These are phyloP conservation scores for Fusarium buharicum DNA, from an alignment of 2,329 filamentous ascomycete species.

Conservation along the genomic window DNA sequence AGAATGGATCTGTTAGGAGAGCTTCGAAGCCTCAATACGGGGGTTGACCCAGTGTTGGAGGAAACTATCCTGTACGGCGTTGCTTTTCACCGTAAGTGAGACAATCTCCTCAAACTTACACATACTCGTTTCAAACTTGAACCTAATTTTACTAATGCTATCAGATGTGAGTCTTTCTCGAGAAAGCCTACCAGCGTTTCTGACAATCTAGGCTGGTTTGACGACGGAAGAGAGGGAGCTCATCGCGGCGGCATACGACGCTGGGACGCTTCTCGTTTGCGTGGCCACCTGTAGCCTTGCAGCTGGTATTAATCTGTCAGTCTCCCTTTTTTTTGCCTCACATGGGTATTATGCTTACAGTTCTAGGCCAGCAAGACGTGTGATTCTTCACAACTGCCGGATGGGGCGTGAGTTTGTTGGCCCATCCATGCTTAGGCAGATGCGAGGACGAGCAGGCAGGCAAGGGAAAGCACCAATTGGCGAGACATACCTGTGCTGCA, in stretches of 20 bases:
- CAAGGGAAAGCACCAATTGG: conserved; percentile 83
- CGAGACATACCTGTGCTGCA: conserved; percentile 81
- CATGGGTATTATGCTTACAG: conserved; percentile 19
- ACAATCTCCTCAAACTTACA: neutral
- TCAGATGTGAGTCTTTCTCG: conserved; percentile 52
- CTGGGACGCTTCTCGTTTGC: conserved; percentile 73
- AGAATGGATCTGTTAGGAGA: conserved; percentile 73
- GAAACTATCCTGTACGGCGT: conserved; percentile 74
- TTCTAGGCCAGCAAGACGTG: conserved; percentile 69
- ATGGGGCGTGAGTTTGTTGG: conserved; percentile 83
- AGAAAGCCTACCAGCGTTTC: conserved; percentile 4
- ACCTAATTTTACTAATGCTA: conserved; percentile 11
- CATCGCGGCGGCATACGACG: conserved; percentile 76
- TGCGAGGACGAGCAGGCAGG: conserved; percentile 80
- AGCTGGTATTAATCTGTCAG: conserved; percentile 79
- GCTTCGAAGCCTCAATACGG: conserved; percentile 71
- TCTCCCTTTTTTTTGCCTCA: neutral
- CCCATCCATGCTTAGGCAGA: conserved; percentile 81
- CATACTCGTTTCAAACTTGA: neutral
- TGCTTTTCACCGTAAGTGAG: conserved; percentile 72
- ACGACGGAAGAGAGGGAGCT: conserved; percentile 80
- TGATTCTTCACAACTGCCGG: conserved; percentile 78
- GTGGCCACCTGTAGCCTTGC: conserved; percentile 83
- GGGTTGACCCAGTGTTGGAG: conserved; percentile 72
- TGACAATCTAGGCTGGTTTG: conserved; percentile 66